phyloP scores from a whole-genome alignment of 139 green algal genomes.

The Micromonas pusilla region DNA sequence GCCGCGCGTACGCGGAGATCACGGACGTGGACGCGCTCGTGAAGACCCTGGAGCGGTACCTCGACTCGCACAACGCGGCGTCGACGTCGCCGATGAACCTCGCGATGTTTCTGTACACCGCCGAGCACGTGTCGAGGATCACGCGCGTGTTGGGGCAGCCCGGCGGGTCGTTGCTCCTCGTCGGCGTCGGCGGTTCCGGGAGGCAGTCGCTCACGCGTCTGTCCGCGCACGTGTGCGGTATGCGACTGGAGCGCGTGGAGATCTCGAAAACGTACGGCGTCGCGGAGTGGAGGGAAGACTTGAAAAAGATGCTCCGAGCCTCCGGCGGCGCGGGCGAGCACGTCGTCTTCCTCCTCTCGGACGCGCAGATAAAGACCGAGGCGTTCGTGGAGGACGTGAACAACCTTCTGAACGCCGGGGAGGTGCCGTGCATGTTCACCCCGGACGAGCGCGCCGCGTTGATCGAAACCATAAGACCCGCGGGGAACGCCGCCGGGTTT shows the following conservation, averaged over 20 bases:
- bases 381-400: constrained; percentile 69
- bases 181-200: constrained; percentile 69
- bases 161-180: constrained; percentile 66
- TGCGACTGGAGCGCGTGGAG: constrained; percentile 54
- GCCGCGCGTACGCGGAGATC: constrained; percentile 26
- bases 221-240: constrained; percentile 46
- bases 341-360: constrained; percentile 63
- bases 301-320: constrained; percentile 62
- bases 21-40: constrained; percentile 32
- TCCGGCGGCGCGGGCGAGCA: constrained; percentile 54
- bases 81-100: constrained; percentile 58
- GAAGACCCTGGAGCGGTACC: constrained; percentile 53
- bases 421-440: constrained; percentile 55
- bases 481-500: constrained; percentile 33
- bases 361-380: constrained; percentile 63
- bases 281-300: constrained; percentile 61
- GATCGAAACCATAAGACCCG: constrained; percentile 46
- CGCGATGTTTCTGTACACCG: constrained; percentile 71
- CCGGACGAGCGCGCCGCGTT: constrained; percentile 63
- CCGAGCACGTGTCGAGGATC: constrained; percentile 67
- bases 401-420: constrained; percentile 63
- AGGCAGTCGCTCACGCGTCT: constrained; percentile 67
- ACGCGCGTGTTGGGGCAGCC: constrained; percentile 63
- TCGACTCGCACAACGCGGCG: constrained; percentile 63
- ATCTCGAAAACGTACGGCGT: constrained; percentile 51